A percentile compares a stretch with the other conserved stretches of the same genome.
phyloP scores from a whole-genome alignment of 805 yeast genomes.

The Candida corydali region DNA sequence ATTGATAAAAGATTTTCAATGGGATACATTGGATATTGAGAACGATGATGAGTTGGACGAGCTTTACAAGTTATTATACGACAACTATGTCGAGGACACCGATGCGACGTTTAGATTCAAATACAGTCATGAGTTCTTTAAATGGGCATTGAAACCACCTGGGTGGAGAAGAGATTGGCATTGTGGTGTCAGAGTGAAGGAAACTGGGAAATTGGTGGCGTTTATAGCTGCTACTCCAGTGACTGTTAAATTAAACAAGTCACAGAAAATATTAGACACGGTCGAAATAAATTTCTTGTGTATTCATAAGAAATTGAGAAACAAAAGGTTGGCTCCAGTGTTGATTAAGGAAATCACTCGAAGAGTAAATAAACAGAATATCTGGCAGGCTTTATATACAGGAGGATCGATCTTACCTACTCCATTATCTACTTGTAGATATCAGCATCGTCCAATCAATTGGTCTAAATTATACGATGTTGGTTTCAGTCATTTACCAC shows the following conservation, averaged over 20 bases:
- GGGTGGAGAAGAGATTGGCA: conserved; percentile 90
- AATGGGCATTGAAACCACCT: conserved; percentile 93
- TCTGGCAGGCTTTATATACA: conserved; percentile 96
- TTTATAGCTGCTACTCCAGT: conserved; percentile 91
- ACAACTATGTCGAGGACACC: conserved; percentile 91
- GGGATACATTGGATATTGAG: conserved; percentile 73
- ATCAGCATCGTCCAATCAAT: conserved; percentile 89
- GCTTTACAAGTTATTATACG: conserved; percentile 74
- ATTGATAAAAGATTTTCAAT: conserved; percentile 75
- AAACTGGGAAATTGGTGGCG: conserved; percentile 75
- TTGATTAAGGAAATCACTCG: conserved; percentile 92
- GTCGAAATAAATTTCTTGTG: conserved; percentile 93
- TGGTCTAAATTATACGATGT: conserved; percentile 89
- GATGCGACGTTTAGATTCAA: conserved; percentile 91
- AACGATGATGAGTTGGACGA: conserved; percentile 60
- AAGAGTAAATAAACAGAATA: conserved; percentile 74
- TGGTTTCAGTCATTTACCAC: conserved; percentile 82
- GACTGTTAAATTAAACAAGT: conserved; percentile 54
- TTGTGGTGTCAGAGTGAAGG: conserved; percentile 85
- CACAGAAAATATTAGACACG: conserved; percentile 45
- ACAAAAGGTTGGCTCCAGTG: conserved; percentile 93
- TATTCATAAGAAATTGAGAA: conserved; percentile 87
- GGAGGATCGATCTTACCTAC: conserved; percentile 89
- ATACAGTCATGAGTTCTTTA: conserved; percentile 74
- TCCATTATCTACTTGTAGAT: conserved; percentile 86